Conservation (phyloP, 2,329 filamentous ascomycete species). For the Claviceps pazoutovae region DNA sequence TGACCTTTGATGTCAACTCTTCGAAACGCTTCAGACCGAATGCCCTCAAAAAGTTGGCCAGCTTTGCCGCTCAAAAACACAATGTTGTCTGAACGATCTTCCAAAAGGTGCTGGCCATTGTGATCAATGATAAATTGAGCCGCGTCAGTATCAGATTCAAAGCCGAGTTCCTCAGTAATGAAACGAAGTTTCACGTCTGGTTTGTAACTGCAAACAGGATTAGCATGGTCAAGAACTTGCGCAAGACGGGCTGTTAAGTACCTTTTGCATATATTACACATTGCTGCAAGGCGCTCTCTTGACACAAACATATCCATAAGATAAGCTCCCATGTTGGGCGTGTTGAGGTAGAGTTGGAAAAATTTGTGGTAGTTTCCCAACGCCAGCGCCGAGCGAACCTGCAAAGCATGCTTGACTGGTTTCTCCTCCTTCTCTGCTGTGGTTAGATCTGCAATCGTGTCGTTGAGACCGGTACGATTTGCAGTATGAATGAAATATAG, state of each 20-base stretch:
- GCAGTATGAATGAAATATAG: constrained; percentile 98
- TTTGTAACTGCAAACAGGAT: constrained; percentile 58
- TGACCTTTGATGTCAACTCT: constrained; percentile 96
- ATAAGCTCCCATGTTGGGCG: constrained; percentile 94
- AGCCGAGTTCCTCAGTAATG: constrained; percentile 89
- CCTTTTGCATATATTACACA: constrained; percentile 91
- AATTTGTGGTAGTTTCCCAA: constrained; percentile 96
- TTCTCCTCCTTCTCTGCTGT: constrained; percentile 79
- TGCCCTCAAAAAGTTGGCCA: constrained; percentile 55
- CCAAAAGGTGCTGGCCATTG: constrained; percentile 59
- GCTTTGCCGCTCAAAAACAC: constrained; percentile 64
- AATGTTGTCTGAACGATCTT: constrained; percentile 62
- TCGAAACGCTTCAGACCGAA: constrained; percentile 61
- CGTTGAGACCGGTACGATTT: constrained; percentile 96
- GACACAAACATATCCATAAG: constrained; percentile 99
- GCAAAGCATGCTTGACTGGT: constrained; percentile 79
- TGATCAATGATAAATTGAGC: constrained; percentile 81
- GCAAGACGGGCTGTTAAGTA: constrained; percentile 23
- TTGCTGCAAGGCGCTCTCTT: constrained; percentile 77
- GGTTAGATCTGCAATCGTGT: constrained; percentile 97
- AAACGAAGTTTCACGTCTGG: constrained; percentile 79
- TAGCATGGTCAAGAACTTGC: background rate
- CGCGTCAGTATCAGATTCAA: constrained; percentile 83
- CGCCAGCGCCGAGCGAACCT: constrained; percentile 81
- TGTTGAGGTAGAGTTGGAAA: constrained; percentile 88